Evolutionary conservation across 2,329 filamentous ascomycete species (phyloP).

Genomic region (Phialocephala subalpina): DNA sequence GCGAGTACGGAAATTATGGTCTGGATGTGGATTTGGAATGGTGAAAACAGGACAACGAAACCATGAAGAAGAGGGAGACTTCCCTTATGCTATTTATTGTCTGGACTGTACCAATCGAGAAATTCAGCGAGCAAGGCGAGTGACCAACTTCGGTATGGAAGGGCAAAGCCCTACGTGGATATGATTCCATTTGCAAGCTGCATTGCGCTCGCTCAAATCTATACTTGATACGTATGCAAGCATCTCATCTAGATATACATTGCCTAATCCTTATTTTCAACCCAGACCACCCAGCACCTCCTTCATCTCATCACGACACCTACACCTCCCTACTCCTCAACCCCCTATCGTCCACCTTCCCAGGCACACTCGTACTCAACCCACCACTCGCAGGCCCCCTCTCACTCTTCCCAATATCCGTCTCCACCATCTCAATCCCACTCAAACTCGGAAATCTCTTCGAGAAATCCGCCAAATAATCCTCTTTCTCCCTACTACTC

Average conservation of each 20-base stretch:
- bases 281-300: background rate
- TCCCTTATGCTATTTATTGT: too few relatives aligned
- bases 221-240: background rate
- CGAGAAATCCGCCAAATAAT: constrained; percentile 76
- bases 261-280: background rate
- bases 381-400: constrained; percentile 8
- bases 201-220: background rate
- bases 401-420: constrained; percentile 34
- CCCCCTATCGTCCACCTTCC: constrained; percentile 15
- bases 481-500: constrained; percentile 66
- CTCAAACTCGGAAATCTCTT: constrained; percentile 87
- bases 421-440: constrained; percentile 71
- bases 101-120: too few relatives aligned
- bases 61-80: too few relatives aligned
- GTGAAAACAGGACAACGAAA: too few relatives aligned
- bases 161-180: background rate
- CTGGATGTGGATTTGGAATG: too few relatives aligned
- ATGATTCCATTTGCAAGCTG: background rate
- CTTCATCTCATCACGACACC: background rate
- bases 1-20: too few relatives aligned
- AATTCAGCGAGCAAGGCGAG: too few relatives aligned
- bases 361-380: background rate
- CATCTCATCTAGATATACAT: constrained; percentile 2
- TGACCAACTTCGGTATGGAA: background rate
- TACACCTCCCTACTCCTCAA: constrained; percentile 13